Evolutionary conservation across 1,284 basidiomycete species (phyloP), one percentile per base, ranked within the genome.

Genomic region (Ustilago hordei): DNA sequence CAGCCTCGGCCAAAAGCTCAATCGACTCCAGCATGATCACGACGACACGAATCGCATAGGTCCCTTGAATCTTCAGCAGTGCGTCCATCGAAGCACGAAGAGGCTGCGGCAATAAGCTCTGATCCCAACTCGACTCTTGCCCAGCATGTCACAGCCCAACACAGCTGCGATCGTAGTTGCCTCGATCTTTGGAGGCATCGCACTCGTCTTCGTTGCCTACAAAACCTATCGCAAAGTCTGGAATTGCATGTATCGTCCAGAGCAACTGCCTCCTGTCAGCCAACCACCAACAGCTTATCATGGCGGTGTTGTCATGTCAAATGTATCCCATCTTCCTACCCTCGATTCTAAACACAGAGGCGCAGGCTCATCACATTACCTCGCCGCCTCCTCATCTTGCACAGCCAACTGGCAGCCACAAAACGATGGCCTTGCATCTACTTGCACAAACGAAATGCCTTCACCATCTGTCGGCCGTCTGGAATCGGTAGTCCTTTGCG

Each of bases 111-210:
- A 2, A 50, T 50, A 31, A 12, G 11, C 12, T 9, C 35, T 4
- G 0, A 23, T n/a, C 31, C 38, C n/a, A 15, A 28, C 55, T 17
- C 8, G 15, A 57, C 15, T 45, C 13, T 57, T 57, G 8, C 47
- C 52, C 23, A 61, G 38, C 62, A 83, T 83, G 81, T 70, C 66
- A 28, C 81, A 83, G 45, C 81, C 81, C 35, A 60, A 63, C 12
- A 81, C 80, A 9, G 81, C 81, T 41, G 81, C 72, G 56, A 80
- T 81, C 36, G 69, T 53, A 23, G 80, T 83, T 6, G 81, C 66
- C 53, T 41, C 71, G 60, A 83, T 83, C 66, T 83, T 83, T 56
- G 70, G 69, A 38, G 78, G 69, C 43, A 47, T 79, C 15, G 75
- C 73, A 3, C 61, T 66, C 55, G 31, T 79, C 53, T 78, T 72